These are phyloP conservation scores for Fomitiporia mediterranea DNA, from an alignment of 1,284 basidiomycete species.

Conservation along the genomic window DNA sequence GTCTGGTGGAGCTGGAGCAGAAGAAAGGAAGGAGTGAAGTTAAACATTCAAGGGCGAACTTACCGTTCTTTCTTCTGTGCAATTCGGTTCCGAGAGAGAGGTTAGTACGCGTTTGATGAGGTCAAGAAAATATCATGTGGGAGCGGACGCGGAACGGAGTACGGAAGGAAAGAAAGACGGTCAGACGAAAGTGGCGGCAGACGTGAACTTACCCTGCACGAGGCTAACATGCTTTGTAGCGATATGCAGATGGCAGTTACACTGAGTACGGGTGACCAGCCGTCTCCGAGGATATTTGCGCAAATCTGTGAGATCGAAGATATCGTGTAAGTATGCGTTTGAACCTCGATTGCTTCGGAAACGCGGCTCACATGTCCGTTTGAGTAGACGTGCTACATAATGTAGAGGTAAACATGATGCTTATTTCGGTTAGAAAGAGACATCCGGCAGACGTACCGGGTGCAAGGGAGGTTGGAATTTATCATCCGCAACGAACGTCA, in stretches of 20 bases:
- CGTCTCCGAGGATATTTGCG: slow-evolving; percentile 78
- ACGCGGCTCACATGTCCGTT: slow-evolving; percentile 60
- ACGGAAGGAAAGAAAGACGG: neutral
- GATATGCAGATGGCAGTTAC: slow-evolving; percentile 76
- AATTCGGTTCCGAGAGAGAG: slow-evolving; percentile 11
- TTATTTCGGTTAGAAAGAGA: slow-evolving; percentile 19
- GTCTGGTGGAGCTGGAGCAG: too few species aligned
- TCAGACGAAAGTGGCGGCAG: neutral
- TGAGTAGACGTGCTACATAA: slow-evolving; percentile 70
- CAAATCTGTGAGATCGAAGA: slow-evolving; percentile 52
- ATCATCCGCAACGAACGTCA: slow-evolving; percentile 70
- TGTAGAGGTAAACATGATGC: slow-evolving; percentile 7
- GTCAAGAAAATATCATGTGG: neutral
- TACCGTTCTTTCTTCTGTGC: slow-evolving; percentile 22
- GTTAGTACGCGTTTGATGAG: slow-evolving; percentile 9
- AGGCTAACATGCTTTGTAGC: slow-evolving; percentile 83
- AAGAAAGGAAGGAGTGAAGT: too few species aligned
- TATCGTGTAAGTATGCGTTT: neutral
- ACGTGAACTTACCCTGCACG: slow-evolving; percentile 60
- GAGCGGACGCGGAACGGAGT: neutral
- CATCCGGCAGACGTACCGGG: slow-evolving; percentile 50
- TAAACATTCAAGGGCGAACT: too few species aligned
- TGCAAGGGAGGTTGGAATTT: slow-evolving; percentile 62
- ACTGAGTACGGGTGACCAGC: slow-evolving; percentile 82
- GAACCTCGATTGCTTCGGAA: slow-evolving; percentile 1